Base-by-base conservation (phyloP, 192 early-diverging fungal species). In the Gaertneriomyces sp. region DNA sequence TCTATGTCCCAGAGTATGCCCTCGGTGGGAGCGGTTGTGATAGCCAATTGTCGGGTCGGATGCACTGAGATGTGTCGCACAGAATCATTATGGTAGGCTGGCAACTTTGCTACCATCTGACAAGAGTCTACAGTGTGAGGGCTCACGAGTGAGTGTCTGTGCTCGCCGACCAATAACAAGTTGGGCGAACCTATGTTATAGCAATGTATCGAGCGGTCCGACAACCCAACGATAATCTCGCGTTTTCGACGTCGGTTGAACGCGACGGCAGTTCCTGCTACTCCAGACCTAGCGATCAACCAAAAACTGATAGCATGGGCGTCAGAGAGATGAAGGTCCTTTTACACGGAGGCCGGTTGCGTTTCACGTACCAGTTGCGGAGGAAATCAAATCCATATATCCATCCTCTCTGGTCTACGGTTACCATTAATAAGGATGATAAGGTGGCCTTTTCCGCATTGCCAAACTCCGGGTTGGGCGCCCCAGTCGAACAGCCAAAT, bases 1-100 rank as follows among this genome's bases (percentile, higher is more conserved):
- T 83, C 77, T 0, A 78, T 80, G 62, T 83, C 73, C 81, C 81
- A 83, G 20, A 83, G 53, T 20, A 83, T 78, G 10, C 75, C 71
- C 58, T 83, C 77, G 5, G 47, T 67, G 1, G 52, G 40, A 40
- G 64, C 59, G 6, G 73, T 77, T 4, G 78, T 63, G 4, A 79
- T 74, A 16, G 68, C 68, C 4, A 80, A 40, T 10, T 72, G 68
- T 38, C 40, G 45, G 3, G 54, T 69, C 25, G 81, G 81, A 60
- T 83, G 81, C 9, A 74, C 64, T 7, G 78, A 76, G 33, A 83
- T 63, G 10, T 14, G 42, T 8, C 19, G 10, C 19, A 75, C 61
- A 40, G 42, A 60, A 0, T 66, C 45, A 44, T 47, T 55, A 58
- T 79, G 75, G 49, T 73, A 69, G 4, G 72, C 74, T 2, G 81